Base-by-base conservation (phyloP, 495 filamentous ascomycete genomes). In the Aspergillus nanangensis region DNA sequence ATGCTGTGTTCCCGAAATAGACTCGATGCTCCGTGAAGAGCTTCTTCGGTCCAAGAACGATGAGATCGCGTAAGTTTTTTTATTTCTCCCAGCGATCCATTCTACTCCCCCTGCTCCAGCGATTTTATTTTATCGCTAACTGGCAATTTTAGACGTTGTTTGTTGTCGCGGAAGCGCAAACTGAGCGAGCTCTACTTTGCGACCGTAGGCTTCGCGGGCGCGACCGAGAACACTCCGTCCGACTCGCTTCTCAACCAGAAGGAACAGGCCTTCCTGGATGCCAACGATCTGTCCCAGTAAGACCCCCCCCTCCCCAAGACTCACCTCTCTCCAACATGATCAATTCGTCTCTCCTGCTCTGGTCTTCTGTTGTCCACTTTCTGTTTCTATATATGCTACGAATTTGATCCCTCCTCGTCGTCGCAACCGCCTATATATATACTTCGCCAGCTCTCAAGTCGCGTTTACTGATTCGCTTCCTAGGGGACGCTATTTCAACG, bases 101-200 rank as follows among this genome's bases (percentile, higher is more conserved):
- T 44, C 24, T 38, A 33, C 23, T 47, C 13, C 41, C 32, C 33
- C 5, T 5, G 11, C 14, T 15, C n/a, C 23, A 36, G 47, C 51
- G 38, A 32, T 52, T 48, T 53, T 25, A 41, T 52, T 50, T 53
- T 52, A 41, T 64, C 53, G 61, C 64, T 74, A 43, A 59, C 48
- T 48, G 48, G 25, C 42, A 62, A 61, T 67, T 63, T 69, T 62
- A 91, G 87, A 75, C 79, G 76, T 74, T 84, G 83, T 77, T 76
- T 81, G 72, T 69, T 66, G 69, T 85, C 84, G 71, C 84, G 87
- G 59, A 88, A 90, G 76, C 82, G 85, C 63, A 91, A 91, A 69
- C 72, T 95, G 60, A 82, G 80, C 56, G 85, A 89, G 70, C 78
- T 95, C 55, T 91, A 83, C 71, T 69, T 66, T 66, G 69, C 72